Evolutionary conservation across 257 asterid species (phyloP).

Genomic region (Catharanthus roseus): DNA sequence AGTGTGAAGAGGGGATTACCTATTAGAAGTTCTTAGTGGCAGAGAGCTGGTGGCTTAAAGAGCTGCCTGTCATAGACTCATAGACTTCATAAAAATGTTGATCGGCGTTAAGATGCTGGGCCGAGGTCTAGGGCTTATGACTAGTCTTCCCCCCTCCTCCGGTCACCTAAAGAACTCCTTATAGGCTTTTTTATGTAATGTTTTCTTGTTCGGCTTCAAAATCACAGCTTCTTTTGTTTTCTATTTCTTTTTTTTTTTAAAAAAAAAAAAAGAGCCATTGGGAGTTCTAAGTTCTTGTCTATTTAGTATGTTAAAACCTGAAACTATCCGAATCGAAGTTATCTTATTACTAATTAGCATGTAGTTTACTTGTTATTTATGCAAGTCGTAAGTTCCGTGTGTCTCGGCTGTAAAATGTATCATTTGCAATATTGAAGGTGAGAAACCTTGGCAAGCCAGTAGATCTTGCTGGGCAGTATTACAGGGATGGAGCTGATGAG

Average conservation of each 20-base stretch:
- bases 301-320: neutral
- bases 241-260: too few relatives aligned
- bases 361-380: neutral
- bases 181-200: too few relatives aligned
- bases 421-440: conserved; percentile 72
- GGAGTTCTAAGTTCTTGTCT: neutral
- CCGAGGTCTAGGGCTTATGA: too few relatives aligned
- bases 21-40: neutral
- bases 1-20: neutral
- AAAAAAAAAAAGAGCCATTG: too few relatives aligned
- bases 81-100: too few relatives aligned
- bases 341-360: too few relatives aligned
- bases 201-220: too few relatives aligned
- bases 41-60: neutral
- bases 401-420: conserved; percentile 11
- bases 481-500: conserved; percentile 98
- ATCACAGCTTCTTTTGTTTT: neutral
- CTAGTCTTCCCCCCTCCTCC: too few relatives aligned
- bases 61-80: neutral
- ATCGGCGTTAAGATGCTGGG: neutral
- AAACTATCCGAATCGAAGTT: neutral
- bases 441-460: conserved; percentile 99
- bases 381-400: neutral
- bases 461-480: conserved; percentile 86
- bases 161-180: too few relatives aligned